Percentiles rank a stretch among this genome's conserved stretches.
Evolutionary conservation across 371 early-diverging fungal genomes (phyloP).

Genomic region (Dentiscutata heterogama): DNA sequence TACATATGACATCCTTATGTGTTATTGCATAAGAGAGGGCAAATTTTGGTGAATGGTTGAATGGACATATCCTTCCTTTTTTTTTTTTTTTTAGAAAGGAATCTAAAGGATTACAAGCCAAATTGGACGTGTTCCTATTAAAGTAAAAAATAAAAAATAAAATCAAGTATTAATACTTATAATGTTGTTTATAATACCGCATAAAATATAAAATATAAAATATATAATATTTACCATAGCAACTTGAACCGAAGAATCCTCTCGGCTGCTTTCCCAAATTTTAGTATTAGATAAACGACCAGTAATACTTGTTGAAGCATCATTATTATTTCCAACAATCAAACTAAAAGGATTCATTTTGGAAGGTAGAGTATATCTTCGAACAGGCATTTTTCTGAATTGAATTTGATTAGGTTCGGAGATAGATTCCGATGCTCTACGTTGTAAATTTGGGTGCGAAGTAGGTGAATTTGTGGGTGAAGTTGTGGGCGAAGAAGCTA

Average conservation of each 20-base stretch:
- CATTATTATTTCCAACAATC: background rate
- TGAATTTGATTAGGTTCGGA: background rate
- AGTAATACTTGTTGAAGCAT: background rate
- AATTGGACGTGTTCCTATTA: conserved; percentile 36
- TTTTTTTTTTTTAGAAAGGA: too few species aligned
- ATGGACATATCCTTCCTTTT: too few species aligned
- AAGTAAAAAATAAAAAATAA: background rate
- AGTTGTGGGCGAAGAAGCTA: background rate
- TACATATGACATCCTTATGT: too few species aligned
- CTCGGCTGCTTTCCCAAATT: conserved; percentile 37
- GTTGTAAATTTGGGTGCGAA: conserved; percentile 6
- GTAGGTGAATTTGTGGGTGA: background rate
- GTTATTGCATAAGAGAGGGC: too few species aligned
- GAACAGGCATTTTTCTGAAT: background rate
- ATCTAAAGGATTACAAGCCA: background rate
- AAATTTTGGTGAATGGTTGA: too few species aligned
- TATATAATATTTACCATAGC: conserved; percentile 41
- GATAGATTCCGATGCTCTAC: conserved; percentile 37
- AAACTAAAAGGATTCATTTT: conserved; percentile 3
- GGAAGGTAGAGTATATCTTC: conserved; percentile 36
- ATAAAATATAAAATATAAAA: background rate
- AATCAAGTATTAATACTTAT: too few species aligned
- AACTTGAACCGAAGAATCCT: conserved; percentile 43
- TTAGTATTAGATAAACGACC: background rate
- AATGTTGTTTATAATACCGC: background rate